A percentile compares a stretch with the other conserved stretches of the same genome.
Evolutionary conservation across 2,329 filamentous ascomycete species (phyloP).

Genomic region (Aspergillus melleus): DNA sequence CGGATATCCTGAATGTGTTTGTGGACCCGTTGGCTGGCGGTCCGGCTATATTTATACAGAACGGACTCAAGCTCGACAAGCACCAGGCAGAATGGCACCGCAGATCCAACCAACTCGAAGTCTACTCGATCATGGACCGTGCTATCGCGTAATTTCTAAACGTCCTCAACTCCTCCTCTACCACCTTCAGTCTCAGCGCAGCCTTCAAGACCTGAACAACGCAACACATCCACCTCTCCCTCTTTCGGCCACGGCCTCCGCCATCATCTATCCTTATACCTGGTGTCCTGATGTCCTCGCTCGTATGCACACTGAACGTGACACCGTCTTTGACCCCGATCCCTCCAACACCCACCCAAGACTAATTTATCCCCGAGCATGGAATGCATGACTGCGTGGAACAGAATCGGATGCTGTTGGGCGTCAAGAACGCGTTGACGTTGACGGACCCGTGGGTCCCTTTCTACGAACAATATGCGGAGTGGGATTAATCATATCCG

Average conservation of each 20-base stretch:
- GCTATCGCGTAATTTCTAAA: no score
- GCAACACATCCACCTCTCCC: neutral
- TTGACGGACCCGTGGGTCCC: conserved; percentile 25
- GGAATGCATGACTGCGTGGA: conserved; percentile 52
- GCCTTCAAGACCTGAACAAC: conserved; percentile 18
- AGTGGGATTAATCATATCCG: conserved; percentile 5
- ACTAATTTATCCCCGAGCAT: conserved; percentile 36
- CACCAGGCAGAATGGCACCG: neutral
- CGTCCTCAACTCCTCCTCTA: neutral
- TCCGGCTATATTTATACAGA: conserved; percentile 36
- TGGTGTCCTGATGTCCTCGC: conserved; percentile 34
- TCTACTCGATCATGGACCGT: conserved; percentile 10
- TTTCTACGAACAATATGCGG: conserved; percentile 16
- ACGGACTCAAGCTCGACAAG: conserved; percentile 34
- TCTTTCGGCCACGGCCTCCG: conserved; percentile 31
- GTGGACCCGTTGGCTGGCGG: conserved; percentile 25
- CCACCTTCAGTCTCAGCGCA: conserved; percentile 11
- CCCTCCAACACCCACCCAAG: conserved; percentile 28
- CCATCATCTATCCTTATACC: conserved; percentile 1
- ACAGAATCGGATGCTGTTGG: conserved; percentile 49
- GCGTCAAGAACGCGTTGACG: conserved; percentile 31
- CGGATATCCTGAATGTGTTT: conserved; percentile 28
- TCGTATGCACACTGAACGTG: conserved; percentile 51
- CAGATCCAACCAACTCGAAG: neutral
- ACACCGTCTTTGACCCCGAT: conserved; percentile 51